Base-by-base conservation (phyloP, 2,329 filamentous ascomycete species). In the Exophiala bonariae region DNA sequence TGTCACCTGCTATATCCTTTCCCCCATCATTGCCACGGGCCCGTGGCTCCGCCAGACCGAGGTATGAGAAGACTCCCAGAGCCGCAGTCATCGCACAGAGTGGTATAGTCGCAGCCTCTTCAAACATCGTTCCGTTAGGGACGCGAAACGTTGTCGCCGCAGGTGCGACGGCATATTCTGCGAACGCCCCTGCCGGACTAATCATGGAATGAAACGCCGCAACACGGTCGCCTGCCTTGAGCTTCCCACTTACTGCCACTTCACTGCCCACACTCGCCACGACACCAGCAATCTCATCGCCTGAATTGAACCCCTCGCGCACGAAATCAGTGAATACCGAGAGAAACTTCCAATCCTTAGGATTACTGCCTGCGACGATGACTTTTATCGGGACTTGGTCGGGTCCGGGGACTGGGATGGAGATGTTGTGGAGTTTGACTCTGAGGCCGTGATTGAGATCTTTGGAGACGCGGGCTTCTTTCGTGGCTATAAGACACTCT, bases 221-320 rank as follows among this genome's bases (percentile, higher is more conserved):
- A 1, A 83, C 79, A 4, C 77, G 70, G 54, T 82, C 79, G 16
- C 80, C 80, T 2, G 68, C 63, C 55, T 72, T 72, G 68, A 82
- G 82, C 37, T 76, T n/a, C n/a, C n/a, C n/a, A n/a, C n/a, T n/a
- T n/a, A n/a, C 75, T 14, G 65, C 69, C 2, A 82, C 78, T 19
- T 71, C 67, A 3, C 68, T 60, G 2, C 79, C 79, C 3, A 81
- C 72, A 23, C 65, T 61, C 51, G 77, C 70, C 3, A 82, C 69
- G 35, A 71, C 70, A 8, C 74, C 74, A 0, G 76, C 74, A 36
- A 79, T 73, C 54, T 79, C 76, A 55, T 79, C 75, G 30, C 76
- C 76, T 13, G 66, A 63, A 61, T 78, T 78, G 20, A 36, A 17
- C 43, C 14, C 11, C 32, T 38, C 1, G 34, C 28, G 20, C 36